These are phyloP conservation scores for Cryptococcus depauperatus DNA, from an alignment of 1,284 basidiomycete genomes.

Conservation along the genomic window DNA sequence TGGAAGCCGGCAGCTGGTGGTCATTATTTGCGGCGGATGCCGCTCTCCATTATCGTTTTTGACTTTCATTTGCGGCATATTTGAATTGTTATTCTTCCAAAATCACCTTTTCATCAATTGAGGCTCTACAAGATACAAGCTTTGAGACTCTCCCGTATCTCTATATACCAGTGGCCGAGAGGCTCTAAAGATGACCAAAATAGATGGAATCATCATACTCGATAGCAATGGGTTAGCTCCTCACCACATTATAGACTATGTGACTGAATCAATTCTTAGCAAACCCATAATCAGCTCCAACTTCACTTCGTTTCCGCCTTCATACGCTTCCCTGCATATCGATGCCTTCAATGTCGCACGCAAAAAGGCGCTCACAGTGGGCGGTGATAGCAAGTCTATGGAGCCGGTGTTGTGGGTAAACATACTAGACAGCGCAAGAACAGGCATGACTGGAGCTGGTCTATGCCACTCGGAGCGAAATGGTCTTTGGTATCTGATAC, in stretches of 20 bases:
- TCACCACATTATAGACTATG: background rate
- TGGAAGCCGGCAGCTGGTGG: too few species aligned
- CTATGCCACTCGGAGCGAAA: constrained; percentile 63
- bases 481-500: constrained; percentile 66
- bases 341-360: constrained; percentile 73
- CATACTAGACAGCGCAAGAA: constrained; percentile 23
- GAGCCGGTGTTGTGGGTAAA: constrained; percentile 42
- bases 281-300: constrained; percentile 85
- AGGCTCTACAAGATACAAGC: too few species aligned
- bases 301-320: constrained; percentile 67
- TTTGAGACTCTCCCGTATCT: too few species aligned
- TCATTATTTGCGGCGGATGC: too few species aligned
- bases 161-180: too few species aligned
- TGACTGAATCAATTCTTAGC: constrained; percentile 43
- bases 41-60: too few species aligned
- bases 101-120: too few species aligned
- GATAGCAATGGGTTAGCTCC: constrained; percentile 63
- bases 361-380: constrained; percentile 44
- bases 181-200: constrained; percentile 45
- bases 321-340: constrained; percentile 76
- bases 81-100: too few species aligned
- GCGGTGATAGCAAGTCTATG: constrained; percentile 10
- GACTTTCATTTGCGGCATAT: too few species aligned
- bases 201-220: constrained; percentile 85
- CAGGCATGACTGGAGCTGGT: constrained; percentile 31